A percentile compares a stretch with the other conserved stretches of the same genome.
Conservation (phyloP, 306 rosid species). For the Lagenaria siceraria region DNA sequence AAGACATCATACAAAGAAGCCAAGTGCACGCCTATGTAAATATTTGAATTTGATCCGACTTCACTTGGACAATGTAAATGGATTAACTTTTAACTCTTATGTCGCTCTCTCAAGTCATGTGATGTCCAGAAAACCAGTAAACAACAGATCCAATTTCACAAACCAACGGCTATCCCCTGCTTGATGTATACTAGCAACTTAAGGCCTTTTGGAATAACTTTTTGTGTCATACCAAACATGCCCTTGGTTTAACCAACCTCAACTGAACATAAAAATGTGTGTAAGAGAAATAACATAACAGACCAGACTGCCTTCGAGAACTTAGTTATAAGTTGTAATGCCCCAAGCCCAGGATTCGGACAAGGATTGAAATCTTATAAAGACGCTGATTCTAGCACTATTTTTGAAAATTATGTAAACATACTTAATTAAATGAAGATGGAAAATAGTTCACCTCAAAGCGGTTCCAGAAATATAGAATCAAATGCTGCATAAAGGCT, state of each 20-base stretch:
- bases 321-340: neutral
- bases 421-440: neutral
- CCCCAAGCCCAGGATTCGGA: too few species aligned
- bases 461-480: slow-evolving; percentile 92
- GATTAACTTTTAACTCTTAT: neutral
- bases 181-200: neutral
- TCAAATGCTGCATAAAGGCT: slow-evolving; percentile 93
- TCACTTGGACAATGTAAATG: neutral
- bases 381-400: neutral
- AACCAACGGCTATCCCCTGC: neutral
- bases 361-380: neutral
- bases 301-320: neutral
- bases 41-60: neutral
- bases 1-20: neutral
- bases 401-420: neutral
- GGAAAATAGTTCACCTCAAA: slow-evolving; percentile 52
- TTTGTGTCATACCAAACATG: too few species aligned
- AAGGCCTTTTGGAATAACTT: too few species aligned
- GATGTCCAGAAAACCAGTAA: neutral
- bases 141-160: neutral
- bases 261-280: neutral
- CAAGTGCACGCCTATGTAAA: neutral
- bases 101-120: neutral
- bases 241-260: neutral
- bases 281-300: neutral